These are phyloP conservation scores for Alternaria longipes DNA, from an alignment of 2,329 filamentous ascomycete genomes.

Conservation along the genomic window DNA sequence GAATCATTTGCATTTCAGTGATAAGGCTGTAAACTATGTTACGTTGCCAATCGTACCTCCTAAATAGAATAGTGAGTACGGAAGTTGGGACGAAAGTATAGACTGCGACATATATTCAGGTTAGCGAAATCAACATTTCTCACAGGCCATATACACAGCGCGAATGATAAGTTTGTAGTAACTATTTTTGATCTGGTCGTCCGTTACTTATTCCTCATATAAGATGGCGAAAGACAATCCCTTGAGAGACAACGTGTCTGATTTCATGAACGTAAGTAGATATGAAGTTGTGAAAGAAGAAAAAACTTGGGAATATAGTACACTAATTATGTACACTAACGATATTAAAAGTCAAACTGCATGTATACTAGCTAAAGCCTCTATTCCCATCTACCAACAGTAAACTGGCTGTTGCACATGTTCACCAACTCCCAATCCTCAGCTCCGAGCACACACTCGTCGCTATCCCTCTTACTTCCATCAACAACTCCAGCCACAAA, in stretches of 20 bases:
- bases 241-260: neutral
- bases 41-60: conserved; percentile 63
- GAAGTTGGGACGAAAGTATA: neutral
- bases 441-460: conserved; percentile 39
- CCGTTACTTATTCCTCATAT: neutral
- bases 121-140: neutral
- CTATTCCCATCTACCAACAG: conserved; percentile 36
- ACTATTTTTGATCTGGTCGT: neutral
- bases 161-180: neutral
- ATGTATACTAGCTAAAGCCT: neutral
- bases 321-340: neutral
- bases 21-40: conserved; percentile 61
- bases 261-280: neutral
- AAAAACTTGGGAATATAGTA: neutral
- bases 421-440: conserved; percentile 48
- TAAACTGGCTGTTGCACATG: conserved; percentile 49
- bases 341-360: neutral
- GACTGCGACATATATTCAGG: neutral
- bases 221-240: neutral
- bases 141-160: neutral
- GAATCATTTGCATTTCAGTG: conserved; percentile 65
- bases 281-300: neutral
- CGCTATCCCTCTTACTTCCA: conserved; percentile 29
- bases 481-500: conserved; percentile 66
- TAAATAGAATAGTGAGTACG: conserved; percentile 32